A percentile compares a stretch with the other conserved stretches of the same genome.
Conservation (phyloP, 2,329 filamentous ascomycete genomes). For the Cadophora gregata region DNA sequence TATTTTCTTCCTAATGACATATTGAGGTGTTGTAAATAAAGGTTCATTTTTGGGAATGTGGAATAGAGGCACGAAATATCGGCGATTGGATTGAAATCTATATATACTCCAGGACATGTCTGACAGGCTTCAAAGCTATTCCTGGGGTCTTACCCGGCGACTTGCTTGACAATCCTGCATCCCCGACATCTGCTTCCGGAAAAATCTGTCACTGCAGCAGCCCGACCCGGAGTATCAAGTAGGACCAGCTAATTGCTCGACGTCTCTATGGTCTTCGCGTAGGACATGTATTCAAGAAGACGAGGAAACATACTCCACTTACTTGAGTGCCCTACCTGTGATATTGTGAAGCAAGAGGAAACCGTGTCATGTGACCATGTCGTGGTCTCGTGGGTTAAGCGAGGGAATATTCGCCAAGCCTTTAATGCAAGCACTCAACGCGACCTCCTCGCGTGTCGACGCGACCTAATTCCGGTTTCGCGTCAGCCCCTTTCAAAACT, state of each 20-base stretch:
- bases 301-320: too few species aligned
- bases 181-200: conserved; percentile 19
- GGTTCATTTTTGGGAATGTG: background rate
- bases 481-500: conserved; percentile 15
- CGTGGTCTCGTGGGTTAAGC: background rate
- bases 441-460: background rate
- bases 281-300: too few species aligned
- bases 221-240: conserved; percentile 9
- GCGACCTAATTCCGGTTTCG: conserved; percentile 1
- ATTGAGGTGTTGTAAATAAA: background rate
- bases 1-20: conserved; percentile 17
- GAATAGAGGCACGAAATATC: conserved; percentile 6
- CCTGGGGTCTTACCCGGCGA: conserved; percentile 12
- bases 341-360: too few species aligned
- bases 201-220: conserved; percentile 18
- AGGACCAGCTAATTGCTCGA: conserved; percentile 22
- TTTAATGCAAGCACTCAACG: conserved; percentile 9
- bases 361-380: too few species aligned
- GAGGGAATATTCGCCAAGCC: background rate
- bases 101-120: conserved; percentile 17
- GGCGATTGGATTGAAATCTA: conserved; percentile 16
- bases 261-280: background rate
- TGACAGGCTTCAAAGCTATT: background rate
- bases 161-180: conserved; percentile 8
- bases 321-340: too few species aligned